phyloP scores from a whole-genome alignment of 495 filamentous ascomycete species.

The Neurospora africana region DNA sequence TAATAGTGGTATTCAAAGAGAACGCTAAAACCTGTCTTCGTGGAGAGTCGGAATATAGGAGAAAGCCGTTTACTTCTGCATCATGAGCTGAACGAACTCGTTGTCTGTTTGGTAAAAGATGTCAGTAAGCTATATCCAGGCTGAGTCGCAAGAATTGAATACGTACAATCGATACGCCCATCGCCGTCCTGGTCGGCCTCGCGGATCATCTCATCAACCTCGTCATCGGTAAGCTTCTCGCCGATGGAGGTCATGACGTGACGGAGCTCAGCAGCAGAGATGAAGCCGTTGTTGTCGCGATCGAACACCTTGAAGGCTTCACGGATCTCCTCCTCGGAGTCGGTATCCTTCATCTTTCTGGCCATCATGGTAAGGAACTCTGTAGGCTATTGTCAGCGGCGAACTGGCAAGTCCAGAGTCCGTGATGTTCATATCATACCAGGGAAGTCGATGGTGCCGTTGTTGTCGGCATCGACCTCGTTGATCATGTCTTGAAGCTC shows the following conservation, averaged over 20 bases:
- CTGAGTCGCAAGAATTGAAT: background rate
- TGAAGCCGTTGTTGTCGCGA: conserved; percentile 98
- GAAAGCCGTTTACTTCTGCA: conserved; percentile 76
- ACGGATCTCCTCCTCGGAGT: conserved; percentile 98
- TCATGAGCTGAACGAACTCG: conserved; percentile 99
- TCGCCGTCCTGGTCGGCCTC: conserved; percentile 99
- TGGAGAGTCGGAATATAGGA: background rate
- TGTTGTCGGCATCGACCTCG: conserved; percentile 99
- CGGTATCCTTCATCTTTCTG: conserved; percentile 99
- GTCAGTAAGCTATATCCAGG: conserved; percentile 24
- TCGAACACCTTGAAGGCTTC: conserved; percentile 75
- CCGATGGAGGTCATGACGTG: conserved; percentile 99
- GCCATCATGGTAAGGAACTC: conserved; percentile 99
- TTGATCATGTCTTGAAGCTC: conserved; percentile 99
- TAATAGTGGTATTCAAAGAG: background rate
- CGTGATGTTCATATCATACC: conserved; percentile 43
- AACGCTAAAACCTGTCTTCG: background rate
- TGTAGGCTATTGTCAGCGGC: conserved; percentile 31
- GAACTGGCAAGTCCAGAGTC: background rate
- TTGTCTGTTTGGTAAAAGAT: conserved; percentile 54
- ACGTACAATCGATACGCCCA: conserved; percentile 84
- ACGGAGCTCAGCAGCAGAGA: conserved; percentile 92
- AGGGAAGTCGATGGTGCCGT: conserved; percentile 98
- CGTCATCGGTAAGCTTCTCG: conserved; percentile 98
- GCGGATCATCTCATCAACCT: conserved; percentile 99